Base-by-base conservation (phyloP, 2,329 filamentous ascomycete species). In the Aspergillus sp. region DNA sequence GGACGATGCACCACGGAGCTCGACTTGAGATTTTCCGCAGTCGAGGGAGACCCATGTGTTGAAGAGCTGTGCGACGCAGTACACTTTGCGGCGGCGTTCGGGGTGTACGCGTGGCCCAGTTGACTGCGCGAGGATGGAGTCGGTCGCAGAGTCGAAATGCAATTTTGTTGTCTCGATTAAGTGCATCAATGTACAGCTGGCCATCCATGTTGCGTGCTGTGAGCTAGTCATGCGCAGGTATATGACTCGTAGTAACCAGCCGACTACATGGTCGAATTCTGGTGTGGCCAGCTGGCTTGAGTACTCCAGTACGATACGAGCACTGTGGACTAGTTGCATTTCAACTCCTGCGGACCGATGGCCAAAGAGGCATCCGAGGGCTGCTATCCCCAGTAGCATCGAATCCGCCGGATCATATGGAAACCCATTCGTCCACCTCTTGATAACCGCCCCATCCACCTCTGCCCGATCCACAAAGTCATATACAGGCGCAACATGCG, bases 171-270 rank as follows among this genome's bases (percentile, higher is more conserved):
- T 74, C 51, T 79, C 77, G 0, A 77, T 63, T 37, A 79, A 67
- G 53, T 80, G 77, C 74, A 80, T 77, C 3, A 75, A 59, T 0
- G 69, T 73, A 44, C 72, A 78, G 48, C 72, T 77, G 0, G 77
- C 75, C 57, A 80, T 73, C 76, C 76, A 80, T 0, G 73, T 68
- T 0, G 69, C 66, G 47, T 80, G 73, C 0, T 75, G 75, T 1
- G 73, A 70, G 5, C 67, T 71, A 0, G 73, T 73, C 2, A 73
- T 60, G 2, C 77, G 66, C 4, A 80, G 61, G 38, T 78, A 78
- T 0, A 74, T 59, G 0, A 71, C 69, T 1, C 76, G 70, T 2
- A 80, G 66, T 0, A 76, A 47, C 76, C 76, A 80, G 42, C 46
- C 49, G 7, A 47, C 33, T 5, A 51, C 47, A n/a, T 51, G 46